phyloP scores from a whole-genome alignment of 108 stramenopile species.

The Fragilaria radians region DNA sequence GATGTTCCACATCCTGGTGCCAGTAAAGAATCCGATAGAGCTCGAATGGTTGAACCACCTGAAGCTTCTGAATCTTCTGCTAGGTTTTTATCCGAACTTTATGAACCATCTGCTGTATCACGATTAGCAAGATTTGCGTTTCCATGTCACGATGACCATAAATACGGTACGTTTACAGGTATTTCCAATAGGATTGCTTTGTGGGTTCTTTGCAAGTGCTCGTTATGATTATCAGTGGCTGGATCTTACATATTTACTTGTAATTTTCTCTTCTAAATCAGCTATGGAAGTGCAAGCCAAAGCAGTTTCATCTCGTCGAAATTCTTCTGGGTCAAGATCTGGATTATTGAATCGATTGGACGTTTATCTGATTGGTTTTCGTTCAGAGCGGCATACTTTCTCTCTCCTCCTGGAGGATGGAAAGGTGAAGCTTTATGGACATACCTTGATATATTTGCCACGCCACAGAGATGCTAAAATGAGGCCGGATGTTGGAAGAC shows the following conservation, averaged over 20 bases:
- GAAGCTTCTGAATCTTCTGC: not conserved
- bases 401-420: not conserved
- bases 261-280: no score
- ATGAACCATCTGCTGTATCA: conserved; percentile 2
- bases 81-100: conserved; percentile 1
- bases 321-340: no score
- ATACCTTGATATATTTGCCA: conserved; percentile 31
- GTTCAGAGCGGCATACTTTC: conserved; percentile 5
- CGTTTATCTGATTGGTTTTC: conserved; percentile 4
- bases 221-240: no score
- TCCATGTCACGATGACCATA: conserved; percentile 7
- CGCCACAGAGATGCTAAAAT: conserved; percentile 2
- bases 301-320: no score
- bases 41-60: conserved; percentile 7
- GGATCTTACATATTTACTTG: no score
- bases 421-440: conserved; percentile 24
- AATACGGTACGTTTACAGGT: no score
- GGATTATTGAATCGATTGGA: conserved; percentile 2
- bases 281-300: no score
- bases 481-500: conserved; percentile 30
- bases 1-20: conserved; percentile 10
- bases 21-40: not conserved
- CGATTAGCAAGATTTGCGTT: conserved; percentile 8
- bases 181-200: no score
- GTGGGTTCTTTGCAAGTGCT: no score